A percentile compares a stretch with the other conserved stretches of the same genome.
These are phyloP conservation scores for Akebia trifoliata DNA, from an alignment of 164 flowering plant species.

Conservation along the genomic window DNA sequence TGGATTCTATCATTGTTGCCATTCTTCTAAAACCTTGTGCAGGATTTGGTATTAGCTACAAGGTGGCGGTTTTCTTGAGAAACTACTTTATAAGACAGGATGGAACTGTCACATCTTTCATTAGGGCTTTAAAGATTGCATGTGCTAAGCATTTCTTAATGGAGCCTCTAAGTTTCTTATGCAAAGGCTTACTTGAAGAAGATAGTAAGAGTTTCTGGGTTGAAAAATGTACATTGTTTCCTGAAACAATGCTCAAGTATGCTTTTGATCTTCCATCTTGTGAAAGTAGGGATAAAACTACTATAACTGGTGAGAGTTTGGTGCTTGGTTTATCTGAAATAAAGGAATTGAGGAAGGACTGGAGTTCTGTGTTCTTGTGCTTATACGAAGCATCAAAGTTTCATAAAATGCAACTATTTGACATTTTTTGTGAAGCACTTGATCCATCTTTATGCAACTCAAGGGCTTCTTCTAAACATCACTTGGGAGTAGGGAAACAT, in stretches of 20 bases:
- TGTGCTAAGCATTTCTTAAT: slow-evolving; percentile 58
- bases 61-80: slow-evolving; percentile 68
- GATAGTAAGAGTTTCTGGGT: slow-evolving; percentile 31
- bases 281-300: slow-evolving; percentile 30
- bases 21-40: slow-evolving; percentile 50
- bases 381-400: slow-evolving; percentile 67
- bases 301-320: slow-evolving; percentile 26
- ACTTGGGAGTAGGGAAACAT: slow-evolving; percentile 11
- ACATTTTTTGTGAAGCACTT: slow-evolving; percentile 70
- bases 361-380: slow-evolving; percentile 65
- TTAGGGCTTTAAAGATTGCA: slow-evolving; percentile 87
- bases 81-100: slow-evolving; percentile 75
- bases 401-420: slow-evolving; percentile 48
- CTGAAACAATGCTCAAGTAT: slow-evolving; percentile 33
- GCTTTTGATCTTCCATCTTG: slow-evolving; percentile 48
- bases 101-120: slow-evolving; percentile 76
- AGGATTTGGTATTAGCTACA: slow-evolving; percentile 59
- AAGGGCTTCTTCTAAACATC: slow-evolving; percentile 21
- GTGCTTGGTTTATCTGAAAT: slow-evolving; percentile 43
- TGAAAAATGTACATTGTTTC: slow-evolving; percentile 27
- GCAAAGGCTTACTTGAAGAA: slow-evolving; percentile 31
- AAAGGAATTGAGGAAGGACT: slow-evolving; percentile 39
- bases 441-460: slow-evolving; percentile 41
- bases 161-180: slow-evolving; percentile 61
- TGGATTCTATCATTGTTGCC: slow-evolving; percentile 75